A percentile compares a stretch with the other conserved stretches of the same genome.
Evolutionary conservation across 2,329 filamentous ascomycete genomes (phyloP).

Genomic region (Fusarium beomiforme): DNA sequence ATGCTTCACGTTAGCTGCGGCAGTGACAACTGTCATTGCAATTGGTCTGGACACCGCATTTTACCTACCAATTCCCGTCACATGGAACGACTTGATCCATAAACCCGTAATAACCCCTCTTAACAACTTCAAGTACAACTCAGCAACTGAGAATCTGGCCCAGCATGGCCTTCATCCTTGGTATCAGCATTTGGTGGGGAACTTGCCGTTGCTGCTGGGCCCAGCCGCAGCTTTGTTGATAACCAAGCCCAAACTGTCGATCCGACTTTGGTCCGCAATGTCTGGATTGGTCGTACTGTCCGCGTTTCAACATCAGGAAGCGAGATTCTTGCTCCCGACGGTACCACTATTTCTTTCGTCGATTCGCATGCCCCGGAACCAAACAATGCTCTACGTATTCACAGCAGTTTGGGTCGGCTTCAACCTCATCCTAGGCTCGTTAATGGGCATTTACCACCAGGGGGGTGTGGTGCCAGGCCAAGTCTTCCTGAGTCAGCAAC

Average conservation of each 20-base stretch:
- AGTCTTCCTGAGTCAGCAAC: slow-evolving; percentile 76
- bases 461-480: slow-evolving; percentile 81
- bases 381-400: slow-evolving; percentile 63
- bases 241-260: slow-evolving; percentile 64
- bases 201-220: slow-evolving; percentile 75
- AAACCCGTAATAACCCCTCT: slow-evolving; percentile 78
- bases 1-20: slow-evolving; percentile 71
- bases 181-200: slow-evolving; percentile 79
- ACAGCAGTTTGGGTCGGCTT: slow-evolving; percentile 73
- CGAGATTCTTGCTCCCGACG: slow-evolving; percentile 79
- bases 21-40: slow-evolving; percentile 76
- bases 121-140: slow-evolving; percentile 83
- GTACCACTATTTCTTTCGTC: slow-evolving; percentile 82
- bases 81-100: slow-evolving; percentile 70
- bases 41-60: slow-evolving; percentile 87
- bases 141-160: slow-evolving; percentile 74
- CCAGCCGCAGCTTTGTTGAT: slow-evolving; percentile 73
- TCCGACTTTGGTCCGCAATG: slow-evolving; percentile 77
- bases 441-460: slow-evolving; percentile 87
- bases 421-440: slow-evolving; percentile 71
- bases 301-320: slow-evolving; percentile 81
- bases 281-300: slow-evolving; percentile 77
- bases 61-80: slow-evolving; percentile 72
- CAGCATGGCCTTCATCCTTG: slow-evolving; percentile 81
- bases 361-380: slow-evolving; percentile 70